Percentiles rank a stretch among this genome's conserved stretches.
Evolutionary conservation across 2,329 filamentous ascomycete genomes (phyloP).

Genomic region (Cadophora gregata): DNA sequence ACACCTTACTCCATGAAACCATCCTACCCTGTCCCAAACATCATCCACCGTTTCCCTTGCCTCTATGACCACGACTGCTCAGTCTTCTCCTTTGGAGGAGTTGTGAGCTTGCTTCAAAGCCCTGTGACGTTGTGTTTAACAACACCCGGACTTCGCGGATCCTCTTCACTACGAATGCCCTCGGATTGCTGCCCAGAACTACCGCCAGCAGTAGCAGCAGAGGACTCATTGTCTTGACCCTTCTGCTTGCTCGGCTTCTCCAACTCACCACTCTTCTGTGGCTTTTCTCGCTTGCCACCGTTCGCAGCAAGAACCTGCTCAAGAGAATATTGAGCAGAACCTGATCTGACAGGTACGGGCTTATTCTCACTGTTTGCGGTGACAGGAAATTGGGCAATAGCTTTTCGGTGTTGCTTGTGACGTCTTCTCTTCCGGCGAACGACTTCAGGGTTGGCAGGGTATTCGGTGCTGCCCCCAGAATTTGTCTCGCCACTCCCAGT

Average conservation of each 20-base stretch:
- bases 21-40: not conserved
- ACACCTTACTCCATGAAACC: not conserved
- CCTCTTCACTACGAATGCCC: conserved; percentile 13
- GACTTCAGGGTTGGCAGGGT: conserved; percentile 1
- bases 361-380: not conserved
- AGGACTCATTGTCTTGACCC: conserved; percentile 1
- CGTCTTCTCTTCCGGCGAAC: conserved; percentile 16
- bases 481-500: conserved; percentile 10
- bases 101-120: conserved; percentile 14
- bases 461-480: conserved; percentile 15
- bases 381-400: not conserved
- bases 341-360: not conserved
- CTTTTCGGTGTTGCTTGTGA: conserved; percentile 16
- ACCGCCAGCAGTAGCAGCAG: not conserved
- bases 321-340: conserved; percentile 16
- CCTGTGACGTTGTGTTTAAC: not conserved
- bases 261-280: conserved; percentile 4
- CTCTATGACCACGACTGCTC: conserved; percentile 4
- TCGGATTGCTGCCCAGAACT: conserved; percentile 3
- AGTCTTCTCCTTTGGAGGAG: conserved; percentile 4
- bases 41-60: not conserved
- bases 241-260: conserved; percentile 8
- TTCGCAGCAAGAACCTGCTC: conserved; percentile 13
- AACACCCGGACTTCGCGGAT: conserved; percentile 7
- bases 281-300: conserved; percentile 13